phyloP scores from a whole-genome alignment of 1,284 basidiomycete species.

The Wallemia hederae region DNA sequence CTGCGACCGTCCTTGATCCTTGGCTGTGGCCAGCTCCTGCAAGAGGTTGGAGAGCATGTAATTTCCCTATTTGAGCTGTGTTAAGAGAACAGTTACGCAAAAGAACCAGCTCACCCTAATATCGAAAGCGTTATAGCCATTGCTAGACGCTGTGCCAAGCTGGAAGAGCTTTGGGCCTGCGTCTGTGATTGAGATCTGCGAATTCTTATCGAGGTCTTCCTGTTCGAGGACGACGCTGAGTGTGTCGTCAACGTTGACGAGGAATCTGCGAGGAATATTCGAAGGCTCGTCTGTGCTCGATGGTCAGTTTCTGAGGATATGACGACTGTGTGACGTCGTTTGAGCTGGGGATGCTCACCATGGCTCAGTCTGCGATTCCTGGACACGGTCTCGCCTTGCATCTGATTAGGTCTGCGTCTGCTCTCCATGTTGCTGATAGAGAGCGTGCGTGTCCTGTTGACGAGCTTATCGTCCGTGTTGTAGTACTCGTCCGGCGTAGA shows the following conservation, averaged over 20 bases:
- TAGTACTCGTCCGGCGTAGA: background rate
- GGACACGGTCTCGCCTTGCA: slow-evolving; percentile 13
- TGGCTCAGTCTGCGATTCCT: slow-evolving; percentile 13
- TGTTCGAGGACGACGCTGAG: slow-evolving; percentile 87
- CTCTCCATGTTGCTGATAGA: slow-evolving; percentile 7
- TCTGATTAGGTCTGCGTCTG: slow-evolving; percentile 10
- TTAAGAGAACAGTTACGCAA: background rate
- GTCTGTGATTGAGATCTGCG: slow-evolving; percentile 86
- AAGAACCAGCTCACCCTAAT: slow-evolving; percentile 37
- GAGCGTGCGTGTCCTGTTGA: background rate
- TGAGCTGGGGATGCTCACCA: slow-evolving; percentile 5
- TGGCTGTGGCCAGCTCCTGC: slow-evolving; percentile 89
- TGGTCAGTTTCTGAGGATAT: background rate
- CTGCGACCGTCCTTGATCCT: slow-evolving; percentile 74
- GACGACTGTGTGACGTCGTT: background rate
- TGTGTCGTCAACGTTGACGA: slow-evolving; percentile 97
- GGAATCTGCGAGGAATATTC: slow-evolving; percentile 36
- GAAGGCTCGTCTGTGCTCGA: slow-evolving; percentile 19
- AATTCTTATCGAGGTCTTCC: slow-evolving; percentile 90
- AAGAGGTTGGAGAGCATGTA: slow-evolving; percentile 98
- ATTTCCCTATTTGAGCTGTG: slow-evolving; percentile 43
- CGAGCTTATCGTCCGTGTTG: background rate
- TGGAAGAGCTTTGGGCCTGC: slow-evolving; percentile 89
- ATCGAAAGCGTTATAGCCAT: slow-evolving; percentile 91
- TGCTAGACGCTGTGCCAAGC: slow-evolving; percentile 81